These are phyloP conservation scores for Russula griseocarnosa DNA, from an alignment of 768 basidiomycete species.

Conservation along the genomic window DNA sequence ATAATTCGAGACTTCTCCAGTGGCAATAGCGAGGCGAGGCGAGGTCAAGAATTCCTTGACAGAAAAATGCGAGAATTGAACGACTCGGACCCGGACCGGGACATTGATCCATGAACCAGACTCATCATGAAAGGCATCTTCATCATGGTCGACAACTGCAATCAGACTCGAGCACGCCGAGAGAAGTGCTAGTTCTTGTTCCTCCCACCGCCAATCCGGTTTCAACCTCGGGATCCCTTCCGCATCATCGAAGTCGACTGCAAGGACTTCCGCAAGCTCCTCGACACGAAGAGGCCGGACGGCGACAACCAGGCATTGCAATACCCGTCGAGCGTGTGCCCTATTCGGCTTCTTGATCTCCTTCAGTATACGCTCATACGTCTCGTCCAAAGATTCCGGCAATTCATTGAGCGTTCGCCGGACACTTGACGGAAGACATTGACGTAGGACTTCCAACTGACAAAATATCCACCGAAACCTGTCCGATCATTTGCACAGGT, in stretches of 20 bases:
- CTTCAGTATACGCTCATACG: not conserved
- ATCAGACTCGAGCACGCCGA: not conserved
- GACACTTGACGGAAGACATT: not conserved
- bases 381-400: not conserved
- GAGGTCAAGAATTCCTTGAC: not conserved
- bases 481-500: not conserved
- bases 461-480: not conserved
- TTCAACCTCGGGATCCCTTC: slow-evolving; percentile 1
- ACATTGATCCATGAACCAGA: no score
- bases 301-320: not conserved
- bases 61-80: not conserved
- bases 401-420: not conserved
- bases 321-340: not conserved
- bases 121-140: no score
- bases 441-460: not conserved
- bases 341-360: not conserved
- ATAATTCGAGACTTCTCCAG: not conserved
- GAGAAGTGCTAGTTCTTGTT: not conserved
- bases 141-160: not conserved
- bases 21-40: not conserved
- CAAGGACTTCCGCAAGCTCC: not conserved
- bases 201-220: not conserved
- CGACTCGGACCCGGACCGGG: no score
- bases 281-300: not conserved
- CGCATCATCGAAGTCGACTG: not conserved